Percentiles rank a stretch among this genome's conserved stretches.
Evolutionary conservation across 331 rosid genomes (phyloP).

Genomic region (Malus hybrid): DNA sequence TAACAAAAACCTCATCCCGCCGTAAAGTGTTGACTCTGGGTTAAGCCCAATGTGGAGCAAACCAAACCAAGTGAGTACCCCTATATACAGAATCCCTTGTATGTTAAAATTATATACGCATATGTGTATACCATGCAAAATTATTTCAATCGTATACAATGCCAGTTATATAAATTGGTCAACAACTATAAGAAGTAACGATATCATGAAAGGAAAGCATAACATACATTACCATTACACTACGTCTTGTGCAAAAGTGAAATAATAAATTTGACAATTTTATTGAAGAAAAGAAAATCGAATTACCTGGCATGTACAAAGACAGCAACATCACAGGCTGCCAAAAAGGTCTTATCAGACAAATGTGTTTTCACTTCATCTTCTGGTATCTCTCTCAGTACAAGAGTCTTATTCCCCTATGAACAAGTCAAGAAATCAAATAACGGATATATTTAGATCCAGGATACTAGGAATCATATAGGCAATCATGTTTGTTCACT

Average conservation of each 20-base stretch:
- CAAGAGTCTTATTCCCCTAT: slow-evolving; percentile 69
- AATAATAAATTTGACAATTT: background rate
- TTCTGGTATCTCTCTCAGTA: slow-evolving; percentile 91
- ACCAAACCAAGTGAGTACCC: background rate
- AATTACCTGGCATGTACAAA: slow-evolving; percentile 74
- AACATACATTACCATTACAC: background rate
- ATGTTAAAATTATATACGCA: background rate
- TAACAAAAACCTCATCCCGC: background rate
- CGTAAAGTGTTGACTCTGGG: background rate
- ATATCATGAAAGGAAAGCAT: background rate
- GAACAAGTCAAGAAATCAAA: background rate
- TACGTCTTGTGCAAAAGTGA: slow-evolving; percentile 1
- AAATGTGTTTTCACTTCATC: slow-evolving; percentile 40
- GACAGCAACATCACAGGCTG: slow-evolving; percentile 83
- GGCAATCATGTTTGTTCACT: background rate
- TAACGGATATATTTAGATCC: background rate
- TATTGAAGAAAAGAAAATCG: slow-evolving; percentile 3
- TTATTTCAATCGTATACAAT: background rate
- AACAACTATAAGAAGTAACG: background rate
- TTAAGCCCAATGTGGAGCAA: background rate
- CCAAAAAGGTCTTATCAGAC: slow-evolving; percentile 61
- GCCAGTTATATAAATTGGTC: background rate
- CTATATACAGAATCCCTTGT: background rate
- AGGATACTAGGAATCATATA: background rate
- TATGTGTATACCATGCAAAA: background rate